Evolutionary conservation across 768 basidiomycete species (phyloP), one percentile per base, ranked within the genome.

Genomic region (Lactarius deliciosus): DNA sequence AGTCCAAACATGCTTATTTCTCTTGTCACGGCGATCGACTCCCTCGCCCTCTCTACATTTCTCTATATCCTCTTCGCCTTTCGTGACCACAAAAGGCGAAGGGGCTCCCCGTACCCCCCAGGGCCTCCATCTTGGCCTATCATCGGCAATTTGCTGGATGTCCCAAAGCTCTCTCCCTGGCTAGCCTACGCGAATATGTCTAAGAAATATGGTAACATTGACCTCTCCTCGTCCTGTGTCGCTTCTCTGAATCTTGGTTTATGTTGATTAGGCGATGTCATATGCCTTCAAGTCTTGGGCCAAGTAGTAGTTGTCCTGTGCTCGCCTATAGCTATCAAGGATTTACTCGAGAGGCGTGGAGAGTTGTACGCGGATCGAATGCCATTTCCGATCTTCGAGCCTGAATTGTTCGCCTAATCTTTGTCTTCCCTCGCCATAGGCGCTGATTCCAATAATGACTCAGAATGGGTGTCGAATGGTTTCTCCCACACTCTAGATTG

Each of bases 331-430:
- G 55, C 56, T 1, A 47, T 66, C 41, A 66, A 56, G 9, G 65
- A 66, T 32, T 11, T 66, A 13, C 25, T 66, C 13, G 65, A 66
- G 20, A 66, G 47, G 61, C 60, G 61, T 13, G 56, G 65, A 8
- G 60, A 55, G 3, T 8, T 47, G 6, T 62, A 63, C 7, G 32
- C 68, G 10, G 64, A 66, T n/a, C 50, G 68, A 9, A 47, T 50
- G 2, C 6, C 20, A 2, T n/a, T 69, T 3, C 57, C 68, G 5
- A 60, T 68, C 5, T 4, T 36, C 5, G 62, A 11, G 36, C 36
- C 36, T 36, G 36, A 64, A 5, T 38, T 61, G 69, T 64, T 25
- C 13, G 45, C 8, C 15, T 9, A 22, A 10, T 4, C 1, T 7
- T 43, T n/a, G 6, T 3, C 28, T 6, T n/a, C 8, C 3, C 30